Base-by-base conservation (phyloP, 2,329 filamentous ascomycete genomes). In the Venturia aucupariae region DNA sequence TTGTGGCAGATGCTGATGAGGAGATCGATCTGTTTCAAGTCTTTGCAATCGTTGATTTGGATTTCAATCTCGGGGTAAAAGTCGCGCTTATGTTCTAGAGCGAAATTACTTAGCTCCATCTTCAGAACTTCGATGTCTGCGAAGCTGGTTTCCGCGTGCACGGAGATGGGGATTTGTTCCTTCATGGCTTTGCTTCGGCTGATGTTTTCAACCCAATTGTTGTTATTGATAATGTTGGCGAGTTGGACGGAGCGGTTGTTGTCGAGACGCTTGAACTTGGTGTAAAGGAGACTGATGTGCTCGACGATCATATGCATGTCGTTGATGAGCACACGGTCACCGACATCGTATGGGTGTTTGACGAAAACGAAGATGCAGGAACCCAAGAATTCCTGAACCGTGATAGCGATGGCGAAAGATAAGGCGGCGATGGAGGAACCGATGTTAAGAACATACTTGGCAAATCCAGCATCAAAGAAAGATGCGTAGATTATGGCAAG, bases 171-270 rank as follows among this genome's bases (percentile, higher is more conserved):
- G 63, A 65, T 68, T 69, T 70, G 70, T 63, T 76, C 74, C 35
- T 73, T 72, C 70, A 76, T 74, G 4, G 70, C 68, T 66, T 71
- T 71, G 64, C 72, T 74, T 30, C 74, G 69, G 54, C 68, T 70
- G 15, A 75, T 64, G 63, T 77, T 76, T 66, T 75, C 72, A 63
- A 76, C 74, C 72, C 71, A 75, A n/a, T 72, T 67, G 17, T 67
- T 70, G 65, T 74, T 75, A 39, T 73, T 71, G 39, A 74, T 67
- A 44, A 70, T 72, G 66, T 76, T 74, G 6, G 74, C 72, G 59
- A 75, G 73, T 55, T 74, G 72, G 2, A 74, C 69, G 10, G 65
- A 67, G 41, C 69, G 68, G 60, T 71, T 68, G 30, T 63, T 72
- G 63, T 72, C 70, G 11, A 69, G 69, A 8, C 71, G 68, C 11